These are phyloP conservation scores for Rhizoctonia solani DNA, from an alignment of 1,284 basidiomycete genomes.

Conservation along the genomic window DNA sequence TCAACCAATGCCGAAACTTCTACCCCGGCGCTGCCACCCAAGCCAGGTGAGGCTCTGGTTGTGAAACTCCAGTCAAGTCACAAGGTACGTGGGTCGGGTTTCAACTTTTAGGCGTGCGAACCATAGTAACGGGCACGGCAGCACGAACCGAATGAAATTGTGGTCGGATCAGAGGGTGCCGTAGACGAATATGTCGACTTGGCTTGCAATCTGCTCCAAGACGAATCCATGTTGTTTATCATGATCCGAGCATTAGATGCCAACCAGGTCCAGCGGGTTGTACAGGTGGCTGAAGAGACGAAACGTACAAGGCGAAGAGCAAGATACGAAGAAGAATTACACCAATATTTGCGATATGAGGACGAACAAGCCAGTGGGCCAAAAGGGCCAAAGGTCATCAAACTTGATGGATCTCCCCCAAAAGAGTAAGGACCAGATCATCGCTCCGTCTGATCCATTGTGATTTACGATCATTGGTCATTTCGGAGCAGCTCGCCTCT, in stretches of 20 bases:
- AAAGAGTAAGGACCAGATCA: slow-evolving; percentile 47
- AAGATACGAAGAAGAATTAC: slow-evolving; percentile 63
- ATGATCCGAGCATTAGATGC: slow-evolving; percentile 67
- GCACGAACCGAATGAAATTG: slow-evolving; percentile 62
- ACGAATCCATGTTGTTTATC: slow-evolving; percentile 78
- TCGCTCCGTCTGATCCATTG: neutral
- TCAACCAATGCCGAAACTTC: slow-evolving; percentile 19
- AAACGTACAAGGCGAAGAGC: slow-evolving; percentile 70
- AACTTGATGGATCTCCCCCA: slow-evolving; percentile 57
- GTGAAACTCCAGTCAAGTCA: slow-evolving; percentile 39
- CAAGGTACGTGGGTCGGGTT: slow-evolving; percentile 35
- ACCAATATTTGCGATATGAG: slow-evolving; percentile 79
- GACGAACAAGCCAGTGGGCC: slow-evolving; percentile 45
- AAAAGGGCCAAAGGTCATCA: slow-evolving; percentile 68
- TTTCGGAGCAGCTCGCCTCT: slow-evolving; percentile 6
- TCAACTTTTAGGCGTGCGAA: slow-evolving; percentile 49
- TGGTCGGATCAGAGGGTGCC: slow-evolving; percentile 65
- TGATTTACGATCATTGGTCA: neutral
- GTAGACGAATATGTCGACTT: slow-evolving; percentile 70
- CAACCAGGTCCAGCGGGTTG: slow-evolving; percentile 71
- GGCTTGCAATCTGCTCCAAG: slow-evolving; percentile 66
- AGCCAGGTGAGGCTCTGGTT: slow-evolving; percentile 38
- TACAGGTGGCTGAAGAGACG: slow-evolving; percentile 76
- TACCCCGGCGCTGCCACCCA: slow-evolving; percentile 39
- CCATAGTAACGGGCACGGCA: slow-evolving; percentile 56